Percentiles rank a stretch among this genome's conserved stretches.
phyloP scores from a whole-genome alignment of 345 rosid genomes.

The Luvunga scandens region DNA sequence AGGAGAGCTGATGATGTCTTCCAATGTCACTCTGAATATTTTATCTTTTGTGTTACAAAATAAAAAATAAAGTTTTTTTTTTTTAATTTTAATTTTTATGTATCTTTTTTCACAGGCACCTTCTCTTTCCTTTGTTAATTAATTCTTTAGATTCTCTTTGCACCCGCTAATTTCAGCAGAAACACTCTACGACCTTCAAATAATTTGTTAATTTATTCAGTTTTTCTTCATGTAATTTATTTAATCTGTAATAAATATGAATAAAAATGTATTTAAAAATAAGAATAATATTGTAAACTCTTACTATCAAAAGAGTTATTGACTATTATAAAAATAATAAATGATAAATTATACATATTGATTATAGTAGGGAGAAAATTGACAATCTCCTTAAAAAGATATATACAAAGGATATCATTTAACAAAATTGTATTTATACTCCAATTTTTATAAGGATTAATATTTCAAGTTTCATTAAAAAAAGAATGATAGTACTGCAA shows the following conservation, averaged over 20 bases:
- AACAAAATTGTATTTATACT: background rate
- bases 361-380: no score
- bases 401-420: background rate
- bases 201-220: no score
- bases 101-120: background rate
- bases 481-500: no score
- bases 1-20: constrained; percentile 17
- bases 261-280: no score
- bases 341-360: no score
- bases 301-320: no score
- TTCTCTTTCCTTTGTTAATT: constrained; percentile 3
- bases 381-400: no score
- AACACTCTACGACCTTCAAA: constrained; percentile 10
- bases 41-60: constrained; percentile 4
- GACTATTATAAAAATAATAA: no score
- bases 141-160: constrained; percentile 16
- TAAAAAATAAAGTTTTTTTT: background rate
- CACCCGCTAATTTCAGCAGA: constrained; percentile 12
- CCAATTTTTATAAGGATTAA: background rate
- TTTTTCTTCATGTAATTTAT: no score
- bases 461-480: background rate
- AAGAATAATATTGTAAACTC: no score
- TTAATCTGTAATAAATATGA: no score
- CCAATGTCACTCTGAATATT: constrained; percentile 1
- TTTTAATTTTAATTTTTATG: background rate